Base-by-base conservation (phyloP, 2,329 filamentous ascomycete genomes). In the Xenoacremonium recifei region DNA sequence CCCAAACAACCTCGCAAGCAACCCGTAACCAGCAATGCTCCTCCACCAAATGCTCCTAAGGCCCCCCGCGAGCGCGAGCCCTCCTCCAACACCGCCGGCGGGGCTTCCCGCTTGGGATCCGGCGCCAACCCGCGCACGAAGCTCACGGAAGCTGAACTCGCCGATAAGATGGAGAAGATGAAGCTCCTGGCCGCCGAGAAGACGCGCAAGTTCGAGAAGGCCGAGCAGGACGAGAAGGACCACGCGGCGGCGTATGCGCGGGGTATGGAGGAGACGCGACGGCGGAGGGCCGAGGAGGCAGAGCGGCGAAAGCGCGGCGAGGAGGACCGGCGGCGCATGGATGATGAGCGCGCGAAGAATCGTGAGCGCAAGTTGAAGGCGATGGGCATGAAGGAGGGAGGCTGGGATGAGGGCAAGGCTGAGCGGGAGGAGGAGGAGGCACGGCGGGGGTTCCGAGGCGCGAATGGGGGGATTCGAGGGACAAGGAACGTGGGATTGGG, bases 341-440 rank as follows among this genome's bases (percentile, higher is more conserved):
- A 82, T 19, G 77, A 81, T 27, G 80, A 84, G 65, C 71, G 80
- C 11, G 77, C 74, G 18, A 73, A 72, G 50, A 84, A 84, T 54
- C 62, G 79, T 7, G 77, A 81, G 61, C 65, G 80, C 37, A 84
- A 84, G 58, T 67, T 84, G 16, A 76, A 76, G 50, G 79, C 79
- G 1, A 73, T 82, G 65, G 70, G 71, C 21, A 66, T 63, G 35
- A 76, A 74, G 58, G 72, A 77, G 29, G 71, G 70, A 21, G 72
- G 69, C 48, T 84, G 79, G 80, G 80, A 83, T 44, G 72, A 77
- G 54, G 79, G 77, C 30, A 82, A 82, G 62, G 65, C 71, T 31
- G 62, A 65, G 10, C 52, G 64, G 12, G 63, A 61, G 13, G 67
- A 69, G 30, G 70, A 74, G 44, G 68, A 73, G 25, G 55, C 58